Percentiles rank a stretch among this genome's conserved stretches.
These are phyloP conservation scores for Plantago major DNA, from an alignment of 257 asterid species.

Conservation along the genomic window DNA sequence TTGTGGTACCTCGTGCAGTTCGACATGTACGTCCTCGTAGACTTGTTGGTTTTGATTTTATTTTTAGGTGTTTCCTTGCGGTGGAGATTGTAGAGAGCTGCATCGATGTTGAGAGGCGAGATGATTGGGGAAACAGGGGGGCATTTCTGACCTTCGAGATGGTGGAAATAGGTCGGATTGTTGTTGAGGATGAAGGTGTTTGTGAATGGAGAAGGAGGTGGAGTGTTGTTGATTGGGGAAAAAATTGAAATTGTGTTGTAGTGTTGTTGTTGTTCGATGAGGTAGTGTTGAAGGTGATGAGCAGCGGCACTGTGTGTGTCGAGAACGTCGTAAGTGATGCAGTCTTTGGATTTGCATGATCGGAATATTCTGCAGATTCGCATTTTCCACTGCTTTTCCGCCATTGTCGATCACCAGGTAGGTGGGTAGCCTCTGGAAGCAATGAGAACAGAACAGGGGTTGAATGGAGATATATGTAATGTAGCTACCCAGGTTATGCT, in stretches of 20 bases:
- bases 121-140: conserved; percentile 49
- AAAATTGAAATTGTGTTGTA: conserved; percentile 14
- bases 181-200: not conserved
- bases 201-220: not conserved
- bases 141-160: conserved; percentile 37
- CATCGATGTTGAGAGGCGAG: conserved; percentile 24
- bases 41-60: not conserved
- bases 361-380: conserved; percentile 13
- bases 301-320: not conserved
- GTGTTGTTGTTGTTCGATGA: conserved; percentile 3
- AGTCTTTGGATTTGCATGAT: conserved; percentile 16
- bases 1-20: not conserved
- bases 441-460: no score
- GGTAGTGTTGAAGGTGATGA: conserved; percentile 11
- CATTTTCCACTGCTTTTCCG: not conserved
- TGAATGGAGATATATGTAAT: no score
- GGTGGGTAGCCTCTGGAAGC: no score
- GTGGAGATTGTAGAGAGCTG: conserved; percentile 10
- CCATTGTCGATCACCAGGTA: no score
- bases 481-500: no score
- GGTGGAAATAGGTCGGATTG: conserved; percentile 4
- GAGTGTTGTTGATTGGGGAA: not conserved
- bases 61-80: not conserved
- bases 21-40: not conserved
- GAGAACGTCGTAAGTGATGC: conserved; percentile 9